Evolutionary conservation across 2,329 filamentous ascomycete species (phyloP).

Genomic region (Neoarthrinium moseri): DNA sequence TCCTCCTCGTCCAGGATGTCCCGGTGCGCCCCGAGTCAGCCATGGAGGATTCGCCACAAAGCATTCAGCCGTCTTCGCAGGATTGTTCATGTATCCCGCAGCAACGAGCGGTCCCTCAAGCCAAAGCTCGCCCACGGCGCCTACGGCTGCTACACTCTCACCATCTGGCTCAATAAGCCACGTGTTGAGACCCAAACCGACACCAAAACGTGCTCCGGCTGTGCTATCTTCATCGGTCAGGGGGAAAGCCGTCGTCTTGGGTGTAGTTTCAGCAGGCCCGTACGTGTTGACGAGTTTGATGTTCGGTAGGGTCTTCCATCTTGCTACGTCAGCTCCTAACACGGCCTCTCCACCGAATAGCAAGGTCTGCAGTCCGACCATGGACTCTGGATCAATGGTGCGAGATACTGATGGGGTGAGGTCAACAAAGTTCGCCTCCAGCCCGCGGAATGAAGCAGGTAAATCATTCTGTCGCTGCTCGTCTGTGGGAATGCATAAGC

Average conservation of each 20-base stretch:
- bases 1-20: constrained; percentile 8
- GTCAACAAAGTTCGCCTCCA: not conserved
- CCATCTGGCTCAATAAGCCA: too few species aligned
- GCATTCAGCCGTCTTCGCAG: constrained; percentile 35
- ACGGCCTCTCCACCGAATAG: not conserved
- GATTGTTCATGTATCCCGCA: constrained; percentile 42
- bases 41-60: constrained; percentile 40
- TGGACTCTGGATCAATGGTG: not conserved
- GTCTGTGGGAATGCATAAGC: constrained; percentile 36
- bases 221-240: too few species aligned
- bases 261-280: too few species aligned
- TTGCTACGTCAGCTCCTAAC: not conserved
- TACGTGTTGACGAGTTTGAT: too few species aligned
- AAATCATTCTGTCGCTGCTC: constrained; percentile 23
- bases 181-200: too few species aligned
- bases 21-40: constrained; percentile 20
- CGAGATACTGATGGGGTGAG: not conserved
- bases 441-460: not conserved
- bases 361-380: not conserved
- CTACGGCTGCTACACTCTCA: constrained; percentile 15
- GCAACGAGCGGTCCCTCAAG: constrained; percentile 37
- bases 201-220: too few species aligned
- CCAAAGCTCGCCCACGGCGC: constrained; percentile 18
- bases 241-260: too few species aligned
- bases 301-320: too few species aligned